A percentile compares a stretch with the other conserved stretches of the same genome.
phyloP scores from a whole-genome alignment of 2,329 filamentous ascomycete genomes.

The Exophiala sp. region DNA sequence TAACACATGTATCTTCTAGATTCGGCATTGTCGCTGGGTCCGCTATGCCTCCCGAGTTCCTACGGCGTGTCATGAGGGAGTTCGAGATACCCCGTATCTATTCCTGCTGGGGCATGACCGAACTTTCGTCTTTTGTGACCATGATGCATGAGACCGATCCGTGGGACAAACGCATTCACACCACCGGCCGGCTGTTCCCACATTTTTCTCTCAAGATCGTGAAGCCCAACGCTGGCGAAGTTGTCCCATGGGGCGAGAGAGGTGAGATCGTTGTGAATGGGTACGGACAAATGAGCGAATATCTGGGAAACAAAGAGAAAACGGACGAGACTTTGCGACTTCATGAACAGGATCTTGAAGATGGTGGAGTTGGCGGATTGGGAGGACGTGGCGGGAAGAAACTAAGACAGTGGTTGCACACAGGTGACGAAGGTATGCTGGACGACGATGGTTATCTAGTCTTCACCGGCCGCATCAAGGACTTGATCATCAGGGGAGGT shows the following conservation, averaged over 20 bases:
- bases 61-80: background rate
- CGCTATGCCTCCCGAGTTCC: constrained; percentile 5
- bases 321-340: background rate
- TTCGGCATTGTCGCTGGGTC: constrained; percentile 7
- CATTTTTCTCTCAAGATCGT: constrained; percentile 79
- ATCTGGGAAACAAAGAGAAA: background rate
- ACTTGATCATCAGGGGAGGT: constrained; percentile 87
- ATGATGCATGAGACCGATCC: constrained; percentile 80
- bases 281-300: constrained; percentile 73
- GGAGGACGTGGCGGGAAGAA: no score
- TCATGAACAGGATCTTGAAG: constrained; percentile 13
- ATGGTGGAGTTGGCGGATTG: constrained; percentile 36
- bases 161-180: constrained; percentile 65
- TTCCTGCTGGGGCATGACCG: constrained; percentile 79
- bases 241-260: constrained; percentile 38
- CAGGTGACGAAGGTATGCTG: constrained; percentile 85
- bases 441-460: constrained; percentile 70
- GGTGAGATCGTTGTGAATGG: constrained; percentile 81
- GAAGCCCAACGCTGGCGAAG: constrained; percentile 34
- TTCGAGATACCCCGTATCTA: background rate
- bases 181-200: constrained; percentile 73
- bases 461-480: constrained; percentile 66
- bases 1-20: background rate
- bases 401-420: constrained; percentile 70
- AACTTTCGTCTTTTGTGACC: constrained; percentile 65